Conservation (phyloP, 495 filamentous ascomycete genomes). For the Daldinia grandis region DNA sequence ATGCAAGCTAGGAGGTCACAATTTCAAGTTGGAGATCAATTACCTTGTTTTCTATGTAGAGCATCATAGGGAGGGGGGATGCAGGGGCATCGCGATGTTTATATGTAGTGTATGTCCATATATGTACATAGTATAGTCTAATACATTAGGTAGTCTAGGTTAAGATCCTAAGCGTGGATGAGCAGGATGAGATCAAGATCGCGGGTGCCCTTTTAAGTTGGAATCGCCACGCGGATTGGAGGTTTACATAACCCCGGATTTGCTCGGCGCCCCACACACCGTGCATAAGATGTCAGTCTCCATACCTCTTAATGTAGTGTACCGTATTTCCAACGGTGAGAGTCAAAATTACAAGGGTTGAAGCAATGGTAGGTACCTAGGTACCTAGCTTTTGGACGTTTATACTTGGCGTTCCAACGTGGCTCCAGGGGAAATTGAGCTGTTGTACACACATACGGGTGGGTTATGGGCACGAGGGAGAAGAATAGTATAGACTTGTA, state of each 20-base stretch:
- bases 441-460: too few relatives aligned
- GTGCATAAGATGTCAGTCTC: slow-evolving; percentile 8
- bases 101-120: too few relatives aligned
- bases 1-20: neutral
- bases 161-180: neutral
- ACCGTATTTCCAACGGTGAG: slow-evolving; percentile 8
- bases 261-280: slow-evolving; percentile 4
- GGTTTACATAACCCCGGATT: slow-evolving; percentile 9
- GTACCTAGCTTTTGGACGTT: neutral
- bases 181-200: slow-evolving; percentile 20
- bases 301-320: too few relatives aligned
- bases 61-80: neutral
- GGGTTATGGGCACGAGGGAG: neutral
- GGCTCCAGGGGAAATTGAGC: neutral
- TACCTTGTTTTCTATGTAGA: neutral
- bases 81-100: neutral
- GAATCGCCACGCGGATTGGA: slow-evolving; percentile 15
- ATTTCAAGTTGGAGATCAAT: slow-evolving; percentile 16
- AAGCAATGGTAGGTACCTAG: too few relatives aligned
- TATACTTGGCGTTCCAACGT: neutral
- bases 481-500: neutral
- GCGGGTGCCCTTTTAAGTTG: neutral
- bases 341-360: neutral
- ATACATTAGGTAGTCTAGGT: neutral
- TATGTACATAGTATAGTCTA: too few relatives aligned